phyloP scores from a whole-genome alignment of 2,329 filamentous ascomycete species.

The Microdochium trichocladiopsis region DNA sequence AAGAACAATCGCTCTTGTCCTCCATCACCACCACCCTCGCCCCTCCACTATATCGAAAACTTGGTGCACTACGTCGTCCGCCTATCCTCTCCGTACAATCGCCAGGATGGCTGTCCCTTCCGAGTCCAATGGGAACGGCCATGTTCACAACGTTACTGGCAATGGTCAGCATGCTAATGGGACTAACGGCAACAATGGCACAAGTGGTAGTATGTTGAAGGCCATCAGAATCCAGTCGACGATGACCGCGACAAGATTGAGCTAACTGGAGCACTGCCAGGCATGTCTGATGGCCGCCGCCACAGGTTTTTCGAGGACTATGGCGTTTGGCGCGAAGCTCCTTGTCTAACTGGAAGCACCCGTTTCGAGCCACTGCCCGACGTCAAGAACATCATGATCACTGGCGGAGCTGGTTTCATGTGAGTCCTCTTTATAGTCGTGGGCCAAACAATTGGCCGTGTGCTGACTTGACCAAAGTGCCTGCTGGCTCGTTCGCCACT shows the following conservation, averaged over 20 bases:
- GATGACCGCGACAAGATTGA: background rate
- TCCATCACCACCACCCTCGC: too few species aligned
- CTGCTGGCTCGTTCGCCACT: conserved; percentile 76
- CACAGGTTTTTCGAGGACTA: conserved; percentile 47
- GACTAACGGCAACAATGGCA: background rate
- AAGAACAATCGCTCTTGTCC: too few species aligned
- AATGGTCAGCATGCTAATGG: background rate
- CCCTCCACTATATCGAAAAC: too few species aligned
- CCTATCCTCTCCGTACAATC: too few species aligned
- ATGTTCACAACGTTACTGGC: background rate
- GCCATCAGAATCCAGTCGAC: too few species aligned
- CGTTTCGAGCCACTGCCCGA: conserved; percentile 62
- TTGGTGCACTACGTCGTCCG: too few species aligned
- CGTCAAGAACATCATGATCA: conserved; percentile 76
- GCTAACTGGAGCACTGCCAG: background rate
- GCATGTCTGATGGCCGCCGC: conserved; percentile 7
- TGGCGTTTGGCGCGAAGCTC: conserved; percentile 65
- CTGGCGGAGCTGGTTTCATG: conserved; percentile 82
- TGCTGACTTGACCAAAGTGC: conserved; percentile 41
- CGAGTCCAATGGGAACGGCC: background rate
- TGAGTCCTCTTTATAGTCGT: conserved; percentile 31
- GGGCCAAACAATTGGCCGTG: conserved; percentile 10
- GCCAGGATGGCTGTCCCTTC: too few species aligned
- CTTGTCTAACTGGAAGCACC: conserved; percentile 61
- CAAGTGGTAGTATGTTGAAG: background rate